A percentile compares a stretch with the other conserved stretches of the same genome.
Conservation (phyloP, 257 asterid genomes). For the Eustoma russellianum region DNA sequence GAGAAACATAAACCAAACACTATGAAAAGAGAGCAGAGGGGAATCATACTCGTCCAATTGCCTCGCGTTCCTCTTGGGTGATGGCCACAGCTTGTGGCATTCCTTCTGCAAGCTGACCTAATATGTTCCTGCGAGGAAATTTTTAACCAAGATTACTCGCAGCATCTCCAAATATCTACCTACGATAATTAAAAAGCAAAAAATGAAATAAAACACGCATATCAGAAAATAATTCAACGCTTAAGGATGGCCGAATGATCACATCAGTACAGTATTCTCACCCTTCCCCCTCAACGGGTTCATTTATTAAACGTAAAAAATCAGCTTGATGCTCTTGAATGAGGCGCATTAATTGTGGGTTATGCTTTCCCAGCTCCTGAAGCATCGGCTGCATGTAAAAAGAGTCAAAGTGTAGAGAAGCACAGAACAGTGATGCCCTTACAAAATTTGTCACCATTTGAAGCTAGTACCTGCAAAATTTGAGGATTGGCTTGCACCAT, state of each 20-base stretch:
- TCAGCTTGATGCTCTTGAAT: slow-evolving; percentile 93
- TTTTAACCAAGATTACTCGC: slow-evolving; percentile 4
- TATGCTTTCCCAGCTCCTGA: slow-evolving; percentile 93
- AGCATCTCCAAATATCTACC: not conserved
- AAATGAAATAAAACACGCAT: not conserved
- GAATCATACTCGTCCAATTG: slow-evolving; percentile 74
- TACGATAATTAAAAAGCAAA: slow-evolving; percentile 2
- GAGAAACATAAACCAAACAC: too few species aligned
- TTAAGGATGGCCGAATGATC: not conserved
- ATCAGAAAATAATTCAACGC: not conserved
- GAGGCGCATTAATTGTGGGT: slow-evolving; percentile 70
- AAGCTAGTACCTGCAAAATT: slow-evolving; percentile 61
- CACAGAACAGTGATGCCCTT: not conserved
- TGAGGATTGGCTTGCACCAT: slow-evolving; percentile 93
- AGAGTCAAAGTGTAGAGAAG: not conserved
- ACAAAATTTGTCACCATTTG: not conserved
- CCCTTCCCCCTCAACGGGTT: slow-evolving; percentile 89
- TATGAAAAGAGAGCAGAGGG: not conserved
- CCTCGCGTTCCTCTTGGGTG: slow-evolving; percentile 85
- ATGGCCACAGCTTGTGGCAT: slow-evolving; percentile 82
- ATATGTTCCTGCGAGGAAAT: slow-evolving; percentile 38
- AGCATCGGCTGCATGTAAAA: slow-evolving; percentile 71
- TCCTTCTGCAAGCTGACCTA: slow-evolving; percentile 69
- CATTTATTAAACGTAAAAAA: slow-evolving; percentile 78
- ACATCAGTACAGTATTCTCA: slow-evolving; percentile 17